Percentiles rank a stretch among this genome's conserved stretches.
Conservation (phyloP, 768 basidiomycete genomes). For the Trametes elegans region DNA sequence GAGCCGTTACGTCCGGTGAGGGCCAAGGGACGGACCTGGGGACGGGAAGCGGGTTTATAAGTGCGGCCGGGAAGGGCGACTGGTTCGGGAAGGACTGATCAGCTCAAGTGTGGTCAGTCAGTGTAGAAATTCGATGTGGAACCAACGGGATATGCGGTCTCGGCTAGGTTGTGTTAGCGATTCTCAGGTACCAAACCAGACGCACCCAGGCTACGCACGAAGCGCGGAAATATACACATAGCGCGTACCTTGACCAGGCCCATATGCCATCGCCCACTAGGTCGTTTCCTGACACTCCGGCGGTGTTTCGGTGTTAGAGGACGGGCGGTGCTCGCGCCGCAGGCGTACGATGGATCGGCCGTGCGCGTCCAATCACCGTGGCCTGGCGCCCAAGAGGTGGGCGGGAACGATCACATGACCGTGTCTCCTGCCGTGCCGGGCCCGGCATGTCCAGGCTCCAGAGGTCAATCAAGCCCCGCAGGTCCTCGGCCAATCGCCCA, state of each 20-base stretch:
- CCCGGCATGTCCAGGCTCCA: neutral
- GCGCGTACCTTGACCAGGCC: no score
- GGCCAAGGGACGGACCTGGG: neutral
- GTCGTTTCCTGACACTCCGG: no score
- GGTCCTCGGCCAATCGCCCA: neutral
- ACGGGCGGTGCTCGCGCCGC: no score
- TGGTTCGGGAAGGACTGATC: neutral
- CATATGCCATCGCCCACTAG: no score
- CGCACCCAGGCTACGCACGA: no score
- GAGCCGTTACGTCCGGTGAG: neutral
- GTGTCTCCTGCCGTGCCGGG: neutral
- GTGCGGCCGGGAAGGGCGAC: neutral
- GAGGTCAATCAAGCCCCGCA: neutral
- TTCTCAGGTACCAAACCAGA: neutral
- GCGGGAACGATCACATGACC: conserved; percentile 5
- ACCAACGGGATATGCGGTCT: neutral
- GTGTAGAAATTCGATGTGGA: neutral
- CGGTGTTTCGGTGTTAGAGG: no score
- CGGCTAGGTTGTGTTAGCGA: neutral
- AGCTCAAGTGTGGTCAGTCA: neutral
- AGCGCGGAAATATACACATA: no score
- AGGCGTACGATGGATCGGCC: neutral
- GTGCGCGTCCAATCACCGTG: neutral
- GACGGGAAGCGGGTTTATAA: neutral
- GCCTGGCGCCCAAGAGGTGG: neutral